Conservation (phyloP, 371 early-diverging fungal species). For the Basidiobolus meristosporus region DNA sequence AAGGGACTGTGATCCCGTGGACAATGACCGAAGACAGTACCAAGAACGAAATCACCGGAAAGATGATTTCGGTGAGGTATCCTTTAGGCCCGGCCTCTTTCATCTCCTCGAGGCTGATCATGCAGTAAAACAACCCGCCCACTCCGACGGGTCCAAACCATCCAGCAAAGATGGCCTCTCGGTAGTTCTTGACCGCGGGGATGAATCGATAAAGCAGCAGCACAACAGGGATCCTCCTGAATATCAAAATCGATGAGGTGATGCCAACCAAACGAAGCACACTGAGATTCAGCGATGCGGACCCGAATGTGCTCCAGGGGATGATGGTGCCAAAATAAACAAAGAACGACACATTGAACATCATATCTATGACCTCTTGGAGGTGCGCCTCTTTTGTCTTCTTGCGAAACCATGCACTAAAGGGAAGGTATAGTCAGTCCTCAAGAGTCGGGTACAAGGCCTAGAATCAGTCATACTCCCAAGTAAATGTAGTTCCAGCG, state of each 20-base stretch:
- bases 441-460: too few relatives aligned
- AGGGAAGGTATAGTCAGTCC: too few relatives aligned
- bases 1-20: slow-evolving; percentile 67
- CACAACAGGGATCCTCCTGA: slow-evolving; percentile 71
- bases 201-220: slow-evolving; percentile 39
- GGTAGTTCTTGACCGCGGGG: slow-evolving; percentile 46
- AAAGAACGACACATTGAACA: too few relatives aligned
- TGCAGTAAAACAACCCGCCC: slow-evolving; percentile 67
- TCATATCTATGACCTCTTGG: slow-evolving; percentile 79
- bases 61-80: slow-evolving; percentile 13
- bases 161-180: slow-evolving; percentile 83
- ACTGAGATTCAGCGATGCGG: slow-evolving; percentile 20
- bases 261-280: slow-evolving; percentile 51
- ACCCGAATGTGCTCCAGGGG: slow-evolving; percentile 54
- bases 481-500: slow-evolving; percentile 74
- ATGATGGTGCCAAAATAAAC: slow-evolving; percentile 81
- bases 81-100: slow-evolving; percentile 9
- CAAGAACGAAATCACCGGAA: slow-evolving; percentile 47
- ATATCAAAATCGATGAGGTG: slow-evolving; percentile 45
- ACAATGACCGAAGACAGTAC: slow-evolving; percentile 57
- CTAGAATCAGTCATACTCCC: slow-evolving; percentile 29
- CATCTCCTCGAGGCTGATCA: slow-evolving; percentile 29
- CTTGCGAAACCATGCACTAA: slow-evolving; percentile 62
- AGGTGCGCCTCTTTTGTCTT: slow-evolving; percentile 74
- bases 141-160: slow-evolving; percentile 96